Conservation (phyloP, 2,329 filamentous ascomycete genomes). For the Fusarium pseudonygamai region DNA sequence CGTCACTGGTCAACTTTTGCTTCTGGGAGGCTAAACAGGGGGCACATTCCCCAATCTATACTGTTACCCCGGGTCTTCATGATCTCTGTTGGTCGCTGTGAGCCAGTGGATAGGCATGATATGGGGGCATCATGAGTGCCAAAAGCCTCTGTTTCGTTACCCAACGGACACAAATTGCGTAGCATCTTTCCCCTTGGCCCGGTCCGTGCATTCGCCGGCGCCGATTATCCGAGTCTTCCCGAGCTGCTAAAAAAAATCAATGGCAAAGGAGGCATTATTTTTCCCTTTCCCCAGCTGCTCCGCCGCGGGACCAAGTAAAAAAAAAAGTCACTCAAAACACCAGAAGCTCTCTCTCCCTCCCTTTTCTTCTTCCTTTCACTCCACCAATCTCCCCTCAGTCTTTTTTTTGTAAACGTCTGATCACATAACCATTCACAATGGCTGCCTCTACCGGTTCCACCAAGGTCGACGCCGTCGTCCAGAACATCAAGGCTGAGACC, state of each 20-base stretch:
- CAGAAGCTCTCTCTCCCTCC: conserved; percentile 21
- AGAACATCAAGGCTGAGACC: conserved; percentile 53
- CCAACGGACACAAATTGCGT: conserved; percentile 14
- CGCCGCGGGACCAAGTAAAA: conserved; percentile 25
- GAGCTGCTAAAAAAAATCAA: conserved; percentile 20
- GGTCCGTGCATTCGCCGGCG: conserved; percentile 42
- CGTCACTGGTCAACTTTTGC: conserved; percentile 26
- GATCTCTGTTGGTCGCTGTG: conserved; percentile 3
- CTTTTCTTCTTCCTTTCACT: conserved; percentile 6
- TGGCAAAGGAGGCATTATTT: conserved; percentile 38
- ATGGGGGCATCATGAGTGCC: not conserved
- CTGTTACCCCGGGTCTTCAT: conserved; percentile 23
- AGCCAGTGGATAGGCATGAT: conserved; percentile 6
- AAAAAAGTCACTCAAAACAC: conserved; percentile 42
- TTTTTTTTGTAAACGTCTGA: conserved; percentile 44
- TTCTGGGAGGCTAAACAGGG: conserved; percentile 30
- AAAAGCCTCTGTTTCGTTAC: conserved; percentile 7
- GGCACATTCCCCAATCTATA: conserved; percentile 8
- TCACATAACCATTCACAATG: conserved; percentile 51
- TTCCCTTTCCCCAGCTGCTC: conserved; percentile 22
- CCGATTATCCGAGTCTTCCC: conserved; percentile 47
- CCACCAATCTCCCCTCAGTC: conserved; percentile 47
- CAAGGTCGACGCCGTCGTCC: conserved; percentile 57
- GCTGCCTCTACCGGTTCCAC: conserved; percentile 53
- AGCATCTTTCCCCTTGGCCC: conserved; percentile 38